Conservation (phyloP, 2,329 filamentous ascomycete genomes). For the Neofusicoccum sp. region DNA sequence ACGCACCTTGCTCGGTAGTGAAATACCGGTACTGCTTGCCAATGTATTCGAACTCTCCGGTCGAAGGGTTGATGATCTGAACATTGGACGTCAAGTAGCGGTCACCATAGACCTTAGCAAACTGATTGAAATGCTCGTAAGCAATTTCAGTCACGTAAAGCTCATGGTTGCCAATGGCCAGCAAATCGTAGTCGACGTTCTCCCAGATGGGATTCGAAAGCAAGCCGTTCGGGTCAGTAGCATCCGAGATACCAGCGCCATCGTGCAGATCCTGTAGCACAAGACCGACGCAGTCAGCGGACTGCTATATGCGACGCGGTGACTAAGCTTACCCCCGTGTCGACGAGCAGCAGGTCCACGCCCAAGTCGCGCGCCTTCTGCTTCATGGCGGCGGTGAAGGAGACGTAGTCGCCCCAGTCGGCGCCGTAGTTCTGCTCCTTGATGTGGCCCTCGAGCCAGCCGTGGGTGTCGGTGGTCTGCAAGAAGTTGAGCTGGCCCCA, state of each 20-base stretch:
- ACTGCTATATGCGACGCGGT: background rate
- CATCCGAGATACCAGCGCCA: slow-evolving; percentile 64
- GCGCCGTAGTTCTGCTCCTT: slow-evolving; percentile 66
- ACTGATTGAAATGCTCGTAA: slow-evolving; percentile 63
- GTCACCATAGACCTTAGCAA: slow-evolving; percentile 60
- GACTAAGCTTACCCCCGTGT: slow-evolving; percentile 52
- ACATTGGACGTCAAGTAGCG: slow-evolving; percentile 59
- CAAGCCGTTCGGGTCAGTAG: slow-evolving; percentile 59
- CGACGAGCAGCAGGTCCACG: slow-evolving; percentile 63
- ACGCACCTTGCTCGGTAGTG: slow-evolving; percentile 48
- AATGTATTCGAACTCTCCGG: slow-evolving; percentile 49
- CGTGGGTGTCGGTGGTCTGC: slow-evolving; percentile 65
- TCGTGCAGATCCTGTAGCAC: slow-evolving; percentile 62
- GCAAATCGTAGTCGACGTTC: slow-evolving; percentile 56
- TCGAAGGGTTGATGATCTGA: slow-evolving; percentile 49
- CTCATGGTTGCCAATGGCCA: slow-evolving; percentile 66
- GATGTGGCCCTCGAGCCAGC: slow-evolving; percentile 63
- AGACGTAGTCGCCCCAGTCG: slow-evolving; percentile 68
- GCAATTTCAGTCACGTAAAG: slow-evolving; percentile 65
- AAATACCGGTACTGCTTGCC: slow-evolving; percentile 54
- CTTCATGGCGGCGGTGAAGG: slow-evolving; percentile 63
- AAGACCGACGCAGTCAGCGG: background rate
- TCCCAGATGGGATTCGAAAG: slow-evolving; percentile 57
- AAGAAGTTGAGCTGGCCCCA: slow-evolving; percentile 71
- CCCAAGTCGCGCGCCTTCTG: slow-evolving; percentile 58